A percentile compares a stretch with the other conserved stretches of the same genome.
Evolutionary conservation across 306 rosid species (phyloP).

Genomic region (Bauhinia variegata): DNA sequence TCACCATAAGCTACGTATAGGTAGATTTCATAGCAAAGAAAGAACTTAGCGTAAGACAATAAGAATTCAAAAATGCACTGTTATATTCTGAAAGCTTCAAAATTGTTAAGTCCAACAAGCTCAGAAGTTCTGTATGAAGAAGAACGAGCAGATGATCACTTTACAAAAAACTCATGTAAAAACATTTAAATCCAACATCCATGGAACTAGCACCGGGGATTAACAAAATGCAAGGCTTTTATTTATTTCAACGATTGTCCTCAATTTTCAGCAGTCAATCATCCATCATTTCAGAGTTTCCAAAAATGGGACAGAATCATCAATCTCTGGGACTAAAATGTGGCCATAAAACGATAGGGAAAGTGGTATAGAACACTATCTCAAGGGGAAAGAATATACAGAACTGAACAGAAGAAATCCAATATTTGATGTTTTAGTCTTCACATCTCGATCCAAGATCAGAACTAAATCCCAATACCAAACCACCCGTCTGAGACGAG

Average conservation of each 20-base stretch:
- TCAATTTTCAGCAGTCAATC: not conserved
- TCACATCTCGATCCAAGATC: not conserved
- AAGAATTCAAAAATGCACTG: constrained; percentile 5
- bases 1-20: constrained; percentile 8
- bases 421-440: not conserved
- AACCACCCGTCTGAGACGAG: not conserved
- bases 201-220: not conserved
- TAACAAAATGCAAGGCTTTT: not conserved
- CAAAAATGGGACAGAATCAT: not conserved
- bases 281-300: not conserved
- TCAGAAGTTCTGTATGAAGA: not conserved
- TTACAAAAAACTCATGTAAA: not conserved
- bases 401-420: not conserved
- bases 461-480: not conserved
- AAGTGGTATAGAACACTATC: not conserved
- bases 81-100: not conserved
- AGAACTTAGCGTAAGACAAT: not conserved
- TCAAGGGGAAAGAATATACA: not conserved
- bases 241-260: not conserved
- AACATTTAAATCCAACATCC: not conserved
- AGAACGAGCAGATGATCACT: not conserved
- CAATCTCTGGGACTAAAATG: not conserved
- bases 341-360: too few species aligned
- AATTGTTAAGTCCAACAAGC: not conserved
- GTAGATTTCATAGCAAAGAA: constrained; percentile 5